phyloP scores from a whole-genome alignment of 768 basidiomycete genomes.

The Holtermannia corniformis region DNA sequence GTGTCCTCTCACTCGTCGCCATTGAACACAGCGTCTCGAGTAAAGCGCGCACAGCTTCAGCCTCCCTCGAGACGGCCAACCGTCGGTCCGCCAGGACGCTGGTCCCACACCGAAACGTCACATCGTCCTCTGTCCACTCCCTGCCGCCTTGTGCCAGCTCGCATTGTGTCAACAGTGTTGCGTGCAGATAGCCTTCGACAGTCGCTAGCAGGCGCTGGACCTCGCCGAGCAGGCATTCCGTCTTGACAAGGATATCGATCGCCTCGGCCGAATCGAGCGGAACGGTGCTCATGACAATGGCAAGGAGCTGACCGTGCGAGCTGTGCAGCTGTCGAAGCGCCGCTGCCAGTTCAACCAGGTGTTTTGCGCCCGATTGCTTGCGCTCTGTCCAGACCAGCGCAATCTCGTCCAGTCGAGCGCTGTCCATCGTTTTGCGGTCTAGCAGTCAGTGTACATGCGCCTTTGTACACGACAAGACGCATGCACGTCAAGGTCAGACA shows the following conservation, averaged over 20 bases:
- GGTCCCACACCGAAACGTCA: background rate
- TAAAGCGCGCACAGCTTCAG: background rate
- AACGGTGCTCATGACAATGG: background rate
- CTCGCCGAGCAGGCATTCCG: background rate
- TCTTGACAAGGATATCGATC: background rate
- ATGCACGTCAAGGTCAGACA: no score
- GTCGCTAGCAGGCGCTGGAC: background rate
- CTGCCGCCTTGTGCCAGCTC: background rate
- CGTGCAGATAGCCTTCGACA: background rate
- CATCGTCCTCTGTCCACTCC: background rate
- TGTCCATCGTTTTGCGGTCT: no score
- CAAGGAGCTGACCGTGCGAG: background rate
- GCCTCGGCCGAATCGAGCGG: background rate
- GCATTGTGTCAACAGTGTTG: background rate
- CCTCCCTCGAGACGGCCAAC: background rate
- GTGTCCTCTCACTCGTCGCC: no score
- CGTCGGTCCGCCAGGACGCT: background rate
- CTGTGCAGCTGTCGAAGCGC: background rate
- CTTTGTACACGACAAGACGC: no score
- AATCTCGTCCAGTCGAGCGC: background rate
- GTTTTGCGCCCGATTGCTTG: background rate
- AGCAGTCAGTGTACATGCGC: no score
- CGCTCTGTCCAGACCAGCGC: background rate
- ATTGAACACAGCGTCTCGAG: background rate
- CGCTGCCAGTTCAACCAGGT: background rate